These are phyloP conservation scores for Neotropicomus parvogracilis DNA, from an alignment of 1,284 basidiomycete genomes.

Conservation along the genomic window DNA sequence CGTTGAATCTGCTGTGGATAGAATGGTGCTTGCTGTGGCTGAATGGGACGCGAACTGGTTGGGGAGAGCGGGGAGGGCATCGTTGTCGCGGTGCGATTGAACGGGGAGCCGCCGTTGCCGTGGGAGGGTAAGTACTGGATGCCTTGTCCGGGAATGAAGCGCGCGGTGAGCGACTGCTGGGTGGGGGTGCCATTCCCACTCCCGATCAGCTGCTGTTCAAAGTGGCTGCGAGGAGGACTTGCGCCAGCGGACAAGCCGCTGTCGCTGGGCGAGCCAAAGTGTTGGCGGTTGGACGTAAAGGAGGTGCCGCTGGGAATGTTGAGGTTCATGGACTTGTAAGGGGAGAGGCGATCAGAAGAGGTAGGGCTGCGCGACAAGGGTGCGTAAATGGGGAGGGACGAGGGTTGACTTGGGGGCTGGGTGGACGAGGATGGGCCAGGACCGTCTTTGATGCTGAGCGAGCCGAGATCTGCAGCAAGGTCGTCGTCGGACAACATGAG, in stretches of 20 bases:
- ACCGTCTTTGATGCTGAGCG: slow-evolving; percentile 58
- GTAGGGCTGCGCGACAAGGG: slow-evolving; percentile 63
- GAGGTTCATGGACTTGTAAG: slow-evolving; percentile 56
- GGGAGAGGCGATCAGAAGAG: slow-evolving; percentile 51
- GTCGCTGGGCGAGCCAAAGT: slow-evolving; percentile 59
- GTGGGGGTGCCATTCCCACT: slow-evolving; percentile 24
- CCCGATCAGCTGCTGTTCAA: slow-evolving; percentile 43
- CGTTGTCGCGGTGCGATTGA: slow-evolving; percentile 33
- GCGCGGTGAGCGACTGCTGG: slow-evolving; percentile 43
- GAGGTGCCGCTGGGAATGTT: slow-evolving; percentile 47
- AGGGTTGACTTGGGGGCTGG: slow-evolving; percentile 53
- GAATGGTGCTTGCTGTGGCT: slow-evolving; percentile 37
- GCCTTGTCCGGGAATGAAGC: slow-evolving; percentile 61
- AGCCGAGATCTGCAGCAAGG: slow-evolving; percentile 64
- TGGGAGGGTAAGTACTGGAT: slow-evolving; percentile 56
- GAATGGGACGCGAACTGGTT: slow-evolving; percentile 39
- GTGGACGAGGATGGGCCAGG: slow-evolving; percentile 41
- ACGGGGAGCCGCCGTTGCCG: slow-evolving; percentile 25
- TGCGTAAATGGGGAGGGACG: slow-evolving; percentile 67
- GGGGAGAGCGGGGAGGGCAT: slow-evolving; percentile 47
- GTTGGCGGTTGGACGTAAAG: slow-evolving; percentile 41
- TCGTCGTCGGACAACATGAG: slow-evolving; percentile 78
- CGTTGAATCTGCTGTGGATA: slow-evolving; percentile 40
- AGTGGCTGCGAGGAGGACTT: slow-evolving; percentile 39
- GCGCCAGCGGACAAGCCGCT: slow-evolving; percentile 42